Percentiles rank a stretch among this genome's conserved stretches.
phyloP scores from a whole-genome alignment of 345 rosid genomes.

The Linum trigynum region DNA sequence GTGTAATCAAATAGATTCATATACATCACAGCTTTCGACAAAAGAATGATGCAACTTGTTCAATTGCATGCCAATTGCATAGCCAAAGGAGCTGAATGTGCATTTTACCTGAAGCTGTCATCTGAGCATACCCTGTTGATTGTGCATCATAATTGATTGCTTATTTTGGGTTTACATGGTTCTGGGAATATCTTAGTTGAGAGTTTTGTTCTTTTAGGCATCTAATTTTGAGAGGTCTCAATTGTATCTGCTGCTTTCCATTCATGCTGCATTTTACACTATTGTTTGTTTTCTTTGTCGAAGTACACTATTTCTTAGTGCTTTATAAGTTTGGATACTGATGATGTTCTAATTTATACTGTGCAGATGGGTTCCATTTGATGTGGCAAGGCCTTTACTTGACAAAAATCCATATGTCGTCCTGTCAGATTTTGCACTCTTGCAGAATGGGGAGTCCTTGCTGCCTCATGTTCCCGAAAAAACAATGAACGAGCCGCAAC shows the following conservation, averaged over 20 bases:
- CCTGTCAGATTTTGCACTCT: slow-evolving; percentile 48
- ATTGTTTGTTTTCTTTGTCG: not conserved
- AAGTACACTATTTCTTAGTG: too few relatives aligned
- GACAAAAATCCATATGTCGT: slow-evolving; percentile 60
- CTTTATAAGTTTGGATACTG: not conserved
- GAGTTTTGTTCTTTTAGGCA: not conserved
- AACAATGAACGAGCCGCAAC: slow-evolving; percentile 20
- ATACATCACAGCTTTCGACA: too few relatives aligned
- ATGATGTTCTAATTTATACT: not conserved
- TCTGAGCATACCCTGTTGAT: not conserved
- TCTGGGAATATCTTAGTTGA: not conserved
- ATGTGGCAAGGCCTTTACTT: slow-evolving; percentile 53
- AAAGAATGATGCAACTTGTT: too few relatives aligned
- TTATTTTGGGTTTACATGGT: not conserved
- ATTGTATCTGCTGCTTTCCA: not conserved
- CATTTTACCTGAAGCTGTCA: not conserved
- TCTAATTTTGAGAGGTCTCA: not conserved
- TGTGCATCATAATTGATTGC: too few relatives aligned
- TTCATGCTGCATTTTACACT: not conserved
- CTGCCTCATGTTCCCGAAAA: slow-evolving; percentile 29
- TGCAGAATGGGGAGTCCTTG: slow-evolving; percentile 31
- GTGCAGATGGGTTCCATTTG: slow-evolving; percentile 85
- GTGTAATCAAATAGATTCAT: too few relatives aligned
- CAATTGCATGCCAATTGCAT: too few relatives aligned
- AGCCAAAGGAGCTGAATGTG: not conserved